Percentiles rank a stretch among this genome's conserved stretches.
Evolutionary conservation across 1,284 basidiomycete genomes (phyloP).

Genomic region (Papiliotrema laurentii): DNA sequence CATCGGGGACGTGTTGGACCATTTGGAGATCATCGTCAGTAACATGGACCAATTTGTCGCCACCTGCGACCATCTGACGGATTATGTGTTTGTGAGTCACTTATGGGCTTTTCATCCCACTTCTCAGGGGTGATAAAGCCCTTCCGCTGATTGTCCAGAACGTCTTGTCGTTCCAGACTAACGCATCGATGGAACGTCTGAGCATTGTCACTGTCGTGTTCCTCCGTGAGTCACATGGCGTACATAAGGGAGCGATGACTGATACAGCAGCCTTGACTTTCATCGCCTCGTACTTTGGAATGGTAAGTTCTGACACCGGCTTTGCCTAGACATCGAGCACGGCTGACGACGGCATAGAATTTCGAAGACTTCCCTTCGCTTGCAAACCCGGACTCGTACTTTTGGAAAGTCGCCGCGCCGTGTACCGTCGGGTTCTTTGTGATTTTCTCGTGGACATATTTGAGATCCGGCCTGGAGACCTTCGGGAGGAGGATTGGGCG

Average conservation of each 20-base stretch:
- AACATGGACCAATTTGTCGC: constrained; percentile 43
- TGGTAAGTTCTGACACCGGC: constrained; percentile 16
- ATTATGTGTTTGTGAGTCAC: constrained; percentile 45
- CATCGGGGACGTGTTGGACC: constrained; percentile 45
- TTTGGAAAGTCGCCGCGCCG: constrained; percentile 46
- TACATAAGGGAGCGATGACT: too few species aligned
- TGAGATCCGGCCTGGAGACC: constrained; percentile 29
- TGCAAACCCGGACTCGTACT: constrained; percentile 34
- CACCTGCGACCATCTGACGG: constrained; percentile 46
- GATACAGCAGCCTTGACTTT: constrained; percentile 19
- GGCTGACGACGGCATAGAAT: constrained; percentile 19
- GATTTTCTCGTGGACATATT: constrained; percentile 41
- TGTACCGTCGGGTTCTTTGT: constrained; percentile 43
- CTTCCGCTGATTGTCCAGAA: constrained; percentile 20
- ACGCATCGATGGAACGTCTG: constrained; percentile 47
- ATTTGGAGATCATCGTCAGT: constrained; percentile 45
- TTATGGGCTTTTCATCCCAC: not conserved
- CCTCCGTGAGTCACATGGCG: constrained; percentile 37
- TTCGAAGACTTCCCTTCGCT: constrained; percentile 36
- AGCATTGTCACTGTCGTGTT: constrained; percentile 49
- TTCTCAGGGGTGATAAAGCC: not conserved
- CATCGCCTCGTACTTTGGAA: constrained; percentile 35
- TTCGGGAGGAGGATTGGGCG: constrained; percentile 21
- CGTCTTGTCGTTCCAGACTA: constrained; percentile 45
- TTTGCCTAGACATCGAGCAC: not conserved